Percentiles rank a stretch among this genome's conserved stretches.
These are phyloP conservation scores for Camellia granthamiana DNA, from an alignment of 148 eudicot species.

Conservation along the genomic window DNA sequence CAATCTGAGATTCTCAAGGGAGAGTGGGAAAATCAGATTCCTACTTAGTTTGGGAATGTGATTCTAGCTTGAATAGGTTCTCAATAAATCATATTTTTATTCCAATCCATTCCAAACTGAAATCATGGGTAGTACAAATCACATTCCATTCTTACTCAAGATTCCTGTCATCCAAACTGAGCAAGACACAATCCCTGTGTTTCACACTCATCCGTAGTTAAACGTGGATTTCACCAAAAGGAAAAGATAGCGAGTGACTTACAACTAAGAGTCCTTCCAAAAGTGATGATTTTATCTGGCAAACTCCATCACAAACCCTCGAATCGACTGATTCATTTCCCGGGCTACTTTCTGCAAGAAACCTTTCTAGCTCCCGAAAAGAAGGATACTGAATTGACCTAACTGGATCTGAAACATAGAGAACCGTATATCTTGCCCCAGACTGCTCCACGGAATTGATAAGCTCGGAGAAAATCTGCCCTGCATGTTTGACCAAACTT, in stretches of 20 bases:
- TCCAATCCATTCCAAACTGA: too few relatives aligned
- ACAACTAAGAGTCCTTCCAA: conserved; percentile 86
- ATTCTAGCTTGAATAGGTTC: too few relatives aligned
- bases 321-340: conserved; percentile 53
- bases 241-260: conserved; percentile 29
- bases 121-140: too few relatives aligned
- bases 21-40: too few relatives aligned
- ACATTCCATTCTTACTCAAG: not conserved
- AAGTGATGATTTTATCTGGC: conserved; percentile 75
- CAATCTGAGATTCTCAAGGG: too few relatives aligned
- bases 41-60: too few relatives aligned
- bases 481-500: conserved; percentile 37
- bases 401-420: conserved; percentile 77
- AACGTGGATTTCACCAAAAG: not conserved
- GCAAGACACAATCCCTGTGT: not conserved
- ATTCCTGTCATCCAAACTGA: not conserved
- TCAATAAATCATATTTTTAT: too few relatives aligned
- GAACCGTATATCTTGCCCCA: conserved; percentile 68
- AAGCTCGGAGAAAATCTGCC: conserved; percentile 55
- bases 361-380: conserved; percentile 54
- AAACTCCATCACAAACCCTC: conserved; percentile 72
- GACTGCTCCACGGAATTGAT: conserved; percentile 60
- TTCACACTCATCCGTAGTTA: too few relatives aligned
- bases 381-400: conserved; percentile 46
- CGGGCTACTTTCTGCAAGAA: conserved; percentile 64